phyloP scores from a whole-genome alignment of 2,329 filamentous ascomycete species.

The Colletotrichum salicis region DNA sequence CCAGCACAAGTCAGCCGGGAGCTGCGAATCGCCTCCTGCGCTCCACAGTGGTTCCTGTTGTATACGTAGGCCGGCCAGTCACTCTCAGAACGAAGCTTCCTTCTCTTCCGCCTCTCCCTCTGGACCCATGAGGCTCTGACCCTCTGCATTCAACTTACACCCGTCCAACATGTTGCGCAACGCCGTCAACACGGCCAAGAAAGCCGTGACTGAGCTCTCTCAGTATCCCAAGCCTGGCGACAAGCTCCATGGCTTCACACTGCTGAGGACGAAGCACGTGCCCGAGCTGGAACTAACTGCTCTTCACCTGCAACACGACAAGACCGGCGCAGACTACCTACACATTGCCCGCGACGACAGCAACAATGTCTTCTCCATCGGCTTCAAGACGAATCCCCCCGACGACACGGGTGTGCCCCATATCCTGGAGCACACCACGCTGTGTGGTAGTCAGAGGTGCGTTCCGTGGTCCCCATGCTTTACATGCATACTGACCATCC shows the following conservation, averaged over 20 bases:
- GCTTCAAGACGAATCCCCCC: constrained; percentile 98
- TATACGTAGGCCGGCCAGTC: neutral
- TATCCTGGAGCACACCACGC: constrained; percentile 95
- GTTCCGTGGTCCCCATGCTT: constrained; percentile 36
- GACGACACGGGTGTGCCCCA: constrained; percentile 97
- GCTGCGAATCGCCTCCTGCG: constrained; percentile 21
- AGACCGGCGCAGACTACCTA: constrained; percentile 94
- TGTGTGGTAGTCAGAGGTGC: constrained; percentile 94
- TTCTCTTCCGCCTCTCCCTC: too few species aligned
- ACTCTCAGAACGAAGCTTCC: neutral
- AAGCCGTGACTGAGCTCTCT: constrained; percentile 79
- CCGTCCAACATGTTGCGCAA: constrained; percentile 60
- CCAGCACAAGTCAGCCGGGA: neutral
- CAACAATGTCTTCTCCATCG: constrained; percentile 99
- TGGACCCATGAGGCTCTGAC: constrained; percentile 2
- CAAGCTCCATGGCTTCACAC: constrained; percentile 91
- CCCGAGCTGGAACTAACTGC: constrained; percentile 94
- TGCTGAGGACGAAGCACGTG: constrained; percentile 89
- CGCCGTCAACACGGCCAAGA: constrained; percentile 59
- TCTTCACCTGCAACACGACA: constrained; percentile 89
- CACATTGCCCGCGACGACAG: constrained; percentile 94
- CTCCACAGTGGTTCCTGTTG: constrained; percentile 16
- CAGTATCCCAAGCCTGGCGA: constrained; percentile 83
- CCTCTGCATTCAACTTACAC: neutral
- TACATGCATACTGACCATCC: neutral